A percentile compares a stretch with the other conserved stretches of the same genome.
Evolutionary conservation across 495 filamentous ascomycete genomes (phyloP).

Genomic region (Neurospora intermedia): DNA sequence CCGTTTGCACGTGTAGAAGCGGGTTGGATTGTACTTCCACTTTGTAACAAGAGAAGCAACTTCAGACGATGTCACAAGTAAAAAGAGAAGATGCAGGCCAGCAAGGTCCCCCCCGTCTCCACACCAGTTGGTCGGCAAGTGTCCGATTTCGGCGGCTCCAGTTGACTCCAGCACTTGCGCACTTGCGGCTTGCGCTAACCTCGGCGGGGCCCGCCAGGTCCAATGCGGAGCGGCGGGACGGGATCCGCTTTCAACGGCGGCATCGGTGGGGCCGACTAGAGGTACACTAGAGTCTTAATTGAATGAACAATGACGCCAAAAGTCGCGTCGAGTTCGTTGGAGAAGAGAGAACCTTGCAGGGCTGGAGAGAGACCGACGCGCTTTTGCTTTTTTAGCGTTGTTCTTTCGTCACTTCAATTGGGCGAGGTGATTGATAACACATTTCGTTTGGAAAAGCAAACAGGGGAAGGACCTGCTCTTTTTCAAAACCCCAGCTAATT

Average conservation of each 20-base stretch:
- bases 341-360: background rate
- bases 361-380: slow-evolving; percentile 1
- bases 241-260: background rate
- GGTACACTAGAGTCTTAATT: background rate
- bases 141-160: background rate
- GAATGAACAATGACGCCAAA: slow-evolving; percentile 16
- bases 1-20: background rate
- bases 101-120: background rate
- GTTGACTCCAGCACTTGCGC: background rate
- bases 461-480: background rate
- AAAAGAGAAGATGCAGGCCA: background rate
- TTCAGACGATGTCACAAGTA: too few relatives aligned
- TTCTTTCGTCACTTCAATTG: too few relatives aligned
- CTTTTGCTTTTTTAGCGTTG: slow-evolving; percentile 5
- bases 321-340: slow-evolving; percentile 10
- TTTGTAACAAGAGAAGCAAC: too few relatives aligned
- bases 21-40: too few relatives aligned
- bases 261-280: slow-evolving; percentile 3
- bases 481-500: background rate
- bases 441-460: slow-evolving; percentile 5
- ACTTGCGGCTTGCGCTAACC: background rate
- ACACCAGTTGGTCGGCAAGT: background rate
- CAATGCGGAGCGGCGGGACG: background rate
- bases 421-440: background rate
- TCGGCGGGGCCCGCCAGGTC: background rate